Evolutionary conservation across 495 filamentous ascomycete genomes (phyloP), one percentile per base, ranked within the genome.

Genomic region (Penicillium alfredii): DNA sequence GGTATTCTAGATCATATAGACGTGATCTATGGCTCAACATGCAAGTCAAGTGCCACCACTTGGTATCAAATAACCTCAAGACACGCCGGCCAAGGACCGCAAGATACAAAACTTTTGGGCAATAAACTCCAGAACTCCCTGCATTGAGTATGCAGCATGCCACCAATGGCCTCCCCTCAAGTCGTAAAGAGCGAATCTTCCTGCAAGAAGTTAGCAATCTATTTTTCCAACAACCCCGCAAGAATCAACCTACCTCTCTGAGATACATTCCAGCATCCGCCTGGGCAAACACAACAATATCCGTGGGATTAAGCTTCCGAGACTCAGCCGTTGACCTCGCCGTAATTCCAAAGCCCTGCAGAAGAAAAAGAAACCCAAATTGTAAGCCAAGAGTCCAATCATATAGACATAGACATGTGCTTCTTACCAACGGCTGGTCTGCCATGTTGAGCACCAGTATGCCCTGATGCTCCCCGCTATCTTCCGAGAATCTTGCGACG

Each of bases 201-300:
- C 58, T 69, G 27, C 12, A 30, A 42, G 45, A 30, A 32, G 41
- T 57, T 29, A 53, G 43, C 24, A 23, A 25, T 14, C 35, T 16
- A 13, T n/a, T n/a, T n/a, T n/a, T n/a, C n/a, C n/a, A n/a, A n/a
- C n/a, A n/a, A n/a, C n/a, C n/a, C n/a, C n/a, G n/a, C n/a, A 25
- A 5, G 8, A 0, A n/a, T 8, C 0, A 8, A 44, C 50, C 35
- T 45, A 70, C 78, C 56, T 96, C 90, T 54, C 92, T 74, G 36
- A 98, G 71, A 51, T 93, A 98, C 57, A 95, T 87, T 28, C 92
- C 90, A 53, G 83, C 77, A 68, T 97, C 90, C 1, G 83, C 82
- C 60, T 95, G 87, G 23, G 23, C 23, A 25, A 25, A 8, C 19
- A 80, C 75, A 7, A 82, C 79, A 35, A 94, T 82, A 9, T 81